Conservation (phyloP, 805 yeast species). For the Metschnikowia proteae region DNA sequence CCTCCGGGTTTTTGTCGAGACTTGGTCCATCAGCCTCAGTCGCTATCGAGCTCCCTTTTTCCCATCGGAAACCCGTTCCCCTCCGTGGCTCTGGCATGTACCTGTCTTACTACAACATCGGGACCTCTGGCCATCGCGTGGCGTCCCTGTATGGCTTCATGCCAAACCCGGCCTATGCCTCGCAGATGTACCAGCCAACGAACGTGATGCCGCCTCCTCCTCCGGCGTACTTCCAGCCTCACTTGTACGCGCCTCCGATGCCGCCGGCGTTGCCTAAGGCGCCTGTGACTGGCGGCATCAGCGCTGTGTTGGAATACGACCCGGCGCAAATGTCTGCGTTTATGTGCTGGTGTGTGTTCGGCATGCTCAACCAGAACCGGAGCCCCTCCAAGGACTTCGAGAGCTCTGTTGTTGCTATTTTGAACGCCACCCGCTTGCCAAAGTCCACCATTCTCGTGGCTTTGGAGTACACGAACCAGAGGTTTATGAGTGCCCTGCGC, state of each 20-base stretch:
- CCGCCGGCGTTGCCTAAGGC: conserved; percentile 10
- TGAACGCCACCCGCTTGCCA: conserved; percentile 86
- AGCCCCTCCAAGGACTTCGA: conserved; percentile 50
- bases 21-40: too few species aligned
- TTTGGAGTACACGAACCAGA: conserved; percentile 71
- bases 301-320: conserved; percentile 75
- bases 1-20: neutral
- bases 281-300: conserved; percentile 64
- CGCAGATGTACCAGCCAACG: conserved; percentile 11
- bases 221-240: conserved; percentile 13
- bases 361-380: conserved; percentile 53
- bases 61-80: too few species aligned
- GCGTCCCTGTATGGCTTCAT: conserved; percentile 24
- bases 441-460: conserved; percentile 76
- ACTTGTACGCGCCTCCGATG: conserved; percentile 1
- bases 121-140: conserved; percentile 39
- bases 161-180: conserved; percentile 14
- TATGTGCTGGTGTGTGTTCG: conserved; percentile 67
- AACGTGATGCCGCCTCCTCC: conserved; percentile 9
- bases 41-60: too few species aligned
- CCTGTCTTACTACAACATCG: conserved; percentile 22
- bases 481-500: conserved; percentile 32
- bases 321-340: conserved; percentile 75
- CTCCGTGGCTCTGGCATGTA: conserved; percentile 3
- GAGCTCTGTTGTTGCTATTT: conserved; percentile 58